Conservation (phyloP, 192 early-diverging fungal species). For the Backusella mclennaniae region DNA sequence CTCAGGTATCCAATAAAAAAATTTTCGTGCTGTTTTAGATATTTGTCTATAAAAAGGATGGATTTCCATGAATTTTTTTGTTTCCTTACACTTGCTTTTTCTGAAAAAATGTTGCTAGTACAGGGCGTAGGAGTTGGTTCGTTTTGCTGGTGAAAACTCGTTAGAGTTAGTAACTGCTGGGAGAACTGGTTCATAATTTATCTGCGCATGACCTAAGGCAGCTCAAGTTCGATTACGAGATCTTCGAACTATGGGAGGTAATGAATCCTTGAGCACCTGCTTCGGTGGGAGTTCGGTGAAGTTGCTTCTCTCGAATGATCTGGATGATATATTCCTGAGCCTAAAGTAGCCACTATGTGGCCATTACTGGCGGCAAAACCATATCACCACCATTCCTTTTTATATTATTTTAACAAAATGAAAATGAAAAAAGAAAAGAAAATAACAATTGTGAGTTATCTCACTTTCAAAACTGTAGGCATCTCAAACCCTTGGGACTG, state of each 20-base stretch:
- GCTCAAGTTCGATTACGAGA: slow-evolving; percentile 7
- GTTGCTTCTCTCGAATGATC: slow-evolving; percentile 3
- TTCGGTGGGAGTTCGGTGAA: slow-evolving; percentile 11
- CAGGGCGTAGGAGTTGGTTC: slow-evolving; percentile 6
- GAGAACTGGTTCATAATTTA: background rate
- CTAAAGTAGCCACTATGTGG: slow-evolving; percentile 25
- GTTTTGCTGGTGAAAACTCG: background rate
- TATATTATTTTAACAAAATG: slow-evolving; percentile 3
- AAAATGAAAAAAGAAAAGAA: background rate
- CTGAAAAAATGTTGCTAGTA: background rate
- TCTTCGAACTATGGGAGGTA: background rate
- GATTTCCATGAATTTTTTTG: background rate
- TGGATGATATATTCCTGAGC: slow-evolving; percentile 28
- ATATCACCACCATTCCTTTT: slow-evolving; percentile 18
- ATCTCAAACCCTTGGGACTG: background rate
- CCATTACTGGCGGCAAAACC: slow-evolving; percentile 24
- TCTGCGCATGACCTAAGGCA: slow-evolving; percentile 16
- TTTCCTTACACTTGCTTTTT: slow-evolving; percentile 13
- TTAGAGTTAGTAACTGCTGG: background rate
- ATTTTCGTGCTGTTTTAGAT: background rate
- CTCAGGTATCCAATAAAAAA: slow-evolving; percentile 6
- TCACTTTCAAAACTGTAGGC: no score
- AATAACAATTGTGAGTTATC: no score
- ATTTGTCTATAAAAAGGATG: slow-evolving; percentile 3
- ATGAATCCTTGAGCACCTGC: slow-evolving; percentile 16